Evolutionary conservation across 192 early-diverging fungal genomes (phyloP), one percentile per base, ranked within the genome.

Genomic region (Backusella australiensis): DNA sequence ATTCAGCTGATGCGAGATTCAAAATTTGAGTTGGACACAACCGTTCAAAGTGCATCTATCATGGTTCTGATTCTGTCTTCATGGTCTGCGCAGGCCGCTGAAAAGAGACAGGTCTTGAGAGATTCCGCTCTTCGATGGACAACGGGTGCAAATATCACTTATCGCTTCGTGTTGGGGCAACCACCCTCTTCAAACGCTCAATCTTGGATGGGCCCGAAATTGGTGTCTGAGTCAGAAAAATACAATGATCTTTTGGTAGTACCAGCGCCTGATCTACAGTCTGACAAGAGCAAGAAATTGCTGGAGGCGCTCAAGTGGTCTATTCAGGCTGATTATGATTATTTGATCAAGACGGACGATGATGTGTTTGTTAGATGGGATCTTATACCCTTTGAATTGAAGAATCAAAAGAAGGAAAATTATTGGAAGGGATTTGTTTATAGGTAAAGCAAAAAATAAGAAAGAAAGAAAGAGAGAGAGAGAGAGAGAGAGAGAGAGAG

Each of bases 291-390:
- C 74, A 76, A 65, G 36, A 90, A 90, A 26, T 73, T 90, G 3
- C 84, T 85, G 74, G 82, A 85, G 23, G 85, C 84, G 1, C 67
- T 90, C 23, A 85, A 86, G 34, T 90, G 89, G 89, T 73, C 86
- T 35, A 78, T 78, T 53, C 73, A 78, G 38, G 79, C 78, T 59
- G 74, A 85, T 4, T 88, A 84, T 75, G 84, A 88, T 39, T 90
- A 84, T 42, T 56, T 90, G 26, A 78, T 88, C 46, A 90, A 90
- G 74, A 87, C 89, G 2, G 83, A 88, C 34, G 89, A 90, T 49
- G 87, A 90, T 71, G 83, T 90, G 7, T 90, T 88, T 81, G 83
- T 90, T 12, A 80, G 89, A 34, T 87, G 83, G 82, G 89, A 90
- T 70, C 75, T 75, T 21, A 69, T 90, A 34, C 42, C 75, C 8